A percentile compares a stretch with the other conserved stretches of the same genome.
Evolutionary conservation across 2,329 filamentous ascomycete species (phyloP).

Genomic region (Sclerotinia spermophila): DNA sequence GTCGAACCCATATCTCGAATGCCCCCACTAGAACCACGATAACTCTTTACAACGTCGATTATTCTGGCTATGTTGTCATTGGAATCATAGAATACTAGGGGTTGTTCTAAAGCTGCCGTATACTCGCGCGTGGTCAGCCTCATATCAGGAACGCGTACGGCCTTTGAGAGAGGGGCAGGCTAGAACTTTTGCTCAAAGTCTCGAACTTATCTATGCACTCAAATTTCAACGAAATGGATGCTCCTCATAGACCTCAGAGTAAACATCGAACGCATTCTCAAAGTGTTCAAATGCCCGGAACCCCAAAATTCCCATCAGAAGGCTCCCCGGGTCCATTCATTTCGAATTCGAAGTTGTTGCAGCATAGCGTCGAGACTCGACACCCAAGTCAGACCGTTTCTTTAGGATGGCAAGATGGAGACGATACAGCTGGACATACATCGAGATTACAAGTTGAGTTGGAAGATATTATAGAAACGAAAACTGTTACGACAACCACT

Average conservation of each 20-base stretch:
- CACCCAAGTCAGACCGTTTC: conserved; percentile 31
- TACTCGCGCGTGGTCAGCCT: conserved; percentile 27
- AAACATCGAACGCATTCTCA: conserved; percentile 29
- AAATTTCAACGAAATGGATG: conserved; percentile 29
- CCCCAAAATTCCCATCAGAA: conserved; percentile 26
- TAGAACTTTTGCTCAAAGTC: conserved; percentile 10
- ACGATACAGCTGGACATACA: conserved; percentile 28
- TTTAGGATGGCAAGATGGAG: conserved; percentile 32
- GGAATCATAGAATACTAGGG: conserved; percentile 25
- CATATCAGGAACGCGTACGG: conserved; percentile 32
- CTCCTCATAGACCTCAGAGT: conserved; percentile 26
- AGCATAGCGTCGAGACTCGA: conserved; percentile 26
- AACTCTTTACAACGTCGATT: conserved; percentile 10
- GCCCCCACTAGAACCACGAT: conserved; percentile 19
- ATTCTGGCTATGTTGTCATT: conserved; percentile 29
- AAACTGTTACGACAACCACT: conserved; percentile 83
- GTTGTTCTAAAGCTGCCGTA: conserved; percentile 24
- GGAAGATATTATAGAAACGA: conserved; percentile 64
- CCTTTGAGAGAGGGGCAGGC: conserved; percentile 24
- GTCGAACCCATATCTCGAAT: conserved; percentile 10
- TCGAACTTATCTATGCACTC: conserved; percentile 16
- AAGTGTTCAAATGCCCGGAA: conserved; percentile 15
- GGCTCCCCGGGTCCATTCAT: conserved; percentile 32
- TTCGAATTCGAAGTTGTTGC: conserved; percentile 27
- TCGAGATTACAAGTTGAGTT: conserved; percentile 47